Conservation (phyloP, 2,329 filamentous ascomycete species). For the Tympanopsis confertula region DNA sequence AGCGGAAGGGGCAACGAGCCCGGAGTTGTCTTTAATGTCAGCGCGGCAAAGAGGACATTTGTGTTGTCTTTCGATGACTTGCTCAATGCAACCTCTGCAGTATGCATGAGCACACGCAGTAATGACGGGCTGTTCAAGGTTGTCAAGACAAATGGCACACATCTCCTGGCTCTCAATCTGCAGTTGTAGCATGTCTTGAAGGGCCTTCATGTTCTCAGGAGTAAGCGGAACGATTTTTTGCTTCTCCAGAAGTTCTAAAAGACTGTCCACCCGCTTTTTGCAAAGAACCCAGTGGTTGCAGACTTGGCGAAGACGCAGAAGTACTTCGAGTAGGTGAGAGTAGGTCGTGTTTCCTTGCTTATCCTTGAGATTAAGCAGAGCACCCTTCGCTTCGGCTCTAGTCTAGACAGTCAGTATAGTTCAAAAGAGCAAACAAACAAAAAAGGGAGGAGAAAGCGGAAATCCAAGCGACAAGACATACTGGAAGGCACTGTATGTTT, state of each 20-base stretch:
- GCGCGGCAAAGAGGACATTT: slow-evolving; percentile 80
- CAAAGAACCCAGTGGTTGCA: slow-evolving; percentile 85
- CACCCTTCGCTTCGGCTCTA: slow-evolving; percentile 63
- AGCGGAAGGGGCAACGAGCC: slow-evolving; percentile 55
- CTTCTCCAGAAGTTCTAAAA: slow-evolving; percentile 58
- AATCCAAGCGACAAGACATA: slow-evolving; percentile 23
- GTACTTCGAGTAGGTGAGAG: slow-evolving; percentile 65
- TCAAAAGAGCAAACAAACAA: neutral
- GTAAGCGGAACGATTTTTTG: slow-evolving; percentile 59
- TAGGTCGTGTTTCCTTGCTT: slow-evolving; percentile 43
- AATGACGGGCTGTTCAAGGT: slow-evolving; percentile 62
- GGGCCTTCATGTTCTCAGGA: slow-evolving; percentile 56
- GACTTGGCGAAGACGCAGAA: slow-evolving; percentile 72
- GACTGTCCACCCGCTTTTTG: slow-evolving; percentile 59
- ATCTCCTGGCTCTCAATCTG: slow-evolving; percentile 72
- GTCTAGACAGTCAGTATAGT: slow-evolving; percentile 9
- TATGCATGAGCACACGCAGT: slow-evolving; percentile 77
- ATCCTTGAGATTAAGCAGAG: slow-evolving; percentile 44
- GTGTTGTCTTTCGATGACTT: slow-evolving; percentile 62
- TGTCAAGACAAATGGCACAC: slow-evolving; percentile 71
- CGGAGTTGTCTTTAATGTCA: slow-evolving; percentile 43
- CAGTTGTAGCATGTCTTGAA: slow-evolving; percentile 66
- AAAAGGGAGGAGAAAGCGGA: neutral
- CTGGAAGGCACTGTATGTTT: slow-evolving; percentile 66
- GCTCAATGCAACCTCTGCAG: slow-evolving; percentile 61